Conservation (phyloP, 371 early-diverging fungal genomes). For the Actinomucor elegans region DNA sequence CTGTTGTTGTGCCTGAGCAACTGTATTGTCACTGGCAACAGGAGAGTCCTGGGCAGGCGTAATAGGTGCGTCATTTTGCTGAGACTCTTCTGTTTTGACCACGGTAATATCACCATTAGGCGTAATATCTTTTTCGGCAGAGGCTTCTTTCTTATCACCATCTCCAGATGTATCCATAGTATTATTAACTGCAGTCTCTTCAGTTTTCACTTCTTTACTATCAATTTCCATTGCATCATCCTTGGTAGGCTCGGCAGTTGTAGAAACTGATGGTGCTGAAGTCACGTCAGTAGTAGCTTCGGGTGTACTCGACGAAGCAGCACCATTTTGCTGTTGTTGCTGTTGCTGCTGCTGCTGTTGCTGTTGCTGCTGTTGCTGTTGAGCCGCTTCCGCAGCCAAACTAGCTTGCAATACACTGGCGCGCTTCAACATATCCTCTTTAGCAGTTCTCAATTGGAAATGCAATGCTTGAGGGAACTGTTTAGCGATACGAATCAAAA, state of each 20-base stretch:
- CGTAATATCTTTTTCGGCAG: not conserved
- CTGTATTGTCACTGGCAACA: not conserved
- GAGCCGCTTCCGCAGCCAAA: conserved; percentile 12
- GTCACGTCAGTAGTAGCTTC: not conserved
- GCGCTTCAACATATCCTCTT: conserved; percentile 84
- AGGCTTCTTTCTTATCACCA: not conserved
- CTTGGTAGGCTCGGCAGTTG: not conserved
- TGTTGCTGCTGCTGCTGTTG: not conserved
- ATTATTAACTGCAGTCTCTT: not conserved
- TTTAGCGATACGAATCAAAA: conserved; percentile 93
- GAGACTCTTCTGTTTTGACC: not conserved
- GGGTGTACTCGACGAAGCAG: not conserved
- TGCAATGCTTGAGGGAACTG: conserved; percentile 96
- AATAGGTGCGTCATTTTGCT: not conserved
- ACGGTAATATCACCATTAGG: not conserved
- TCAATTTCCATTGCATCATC: conserved; percentile 12
- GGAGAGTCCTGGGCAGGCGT: conserved; percentile 1
- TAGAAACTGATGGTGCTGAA: not conserved
- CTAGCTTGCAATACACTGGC: conserved; percentile 12
- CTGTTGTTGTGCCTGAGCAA: not conserved
- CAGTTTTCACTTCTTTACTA: not conserved
- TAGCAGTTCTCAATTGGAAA: conserved; percentile 90
- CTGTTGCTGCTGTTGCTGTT: conserved; percentile 6
- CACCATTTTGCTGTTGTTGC: conserved; percentile 7
- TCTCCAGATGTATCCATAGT: not conserved